phyloP scores from a whole-genome alignment of 1,284 basidiomycete genomes.

The Ganoderma boninense region DNA sequence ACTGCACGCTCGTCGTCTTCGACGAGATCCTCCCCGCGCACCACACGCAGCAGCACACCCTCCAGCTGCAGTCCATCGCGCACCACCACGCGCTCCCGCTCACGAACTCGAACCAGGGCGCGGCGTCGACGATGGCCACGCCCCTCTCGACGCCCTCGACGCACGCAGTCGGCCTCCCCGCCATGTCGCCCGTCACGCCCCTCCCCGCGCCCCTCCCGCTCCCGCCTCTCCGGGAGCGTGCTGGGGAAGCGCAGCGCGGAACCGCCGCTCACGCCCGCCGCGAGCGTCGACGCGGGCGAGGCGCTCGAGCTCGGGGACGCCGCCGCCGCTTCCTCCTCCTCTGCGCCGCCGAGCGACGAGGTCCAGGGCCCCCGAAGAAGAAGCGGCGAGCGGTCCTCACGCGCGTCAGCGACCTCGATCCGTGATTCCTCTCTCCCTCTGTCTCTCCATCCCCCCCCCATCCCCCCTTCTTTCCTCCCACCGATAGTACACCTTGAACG shows the following conservation, averaged over 20 bases:
- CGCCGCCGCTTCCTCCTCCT: too few species aligned
- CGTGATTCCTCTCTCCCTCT: conserved; percentile 14
- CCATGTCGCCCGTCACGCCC: conserved; percentile 46
- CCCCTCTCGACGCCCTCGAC: conserved; percentile 51
- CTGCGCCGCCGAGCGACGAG: conserved; percentile 29
- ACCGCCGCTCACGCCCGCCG: conserved; percentile 60
- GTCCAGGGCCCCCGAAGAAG: conserved; percentile 74
- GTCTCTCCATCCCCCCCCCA: not conserved
- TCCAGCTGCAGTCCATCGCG: conserved; percentile 89
- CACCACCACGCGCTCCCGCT: conserved; percentile 80
- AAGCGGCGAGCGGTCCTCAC: conserved; percentile 88
- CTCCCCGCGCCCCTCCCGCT: conserved; percentile 26
- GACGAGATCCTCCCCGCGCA: conserved; percentile 90
- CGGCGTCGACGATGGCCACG: conserved; percentile 40
- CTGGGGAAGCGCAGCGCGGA: conserved; percentile 53
- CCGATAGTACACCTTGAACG: not conserved
- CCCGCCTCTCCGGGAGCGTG: conserved; percentile 47
- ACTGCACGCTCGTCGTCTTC: conserved; percentile 93
- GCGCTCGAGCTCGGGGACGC: conserved; percentile 12
- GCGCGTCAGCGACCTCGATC: conserved; percentile 68
- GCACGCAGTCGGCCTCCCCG: conserved; percentile 45
- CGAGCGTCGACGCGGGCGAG: conserved; percentile 51
- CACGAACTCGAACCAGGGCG: conserved; percentile 41
- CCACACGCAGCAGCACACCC: conserved; percentile 87
- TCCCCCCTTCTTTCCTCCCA: not conserved